phyloP scores from a whole-genome alignment of 2,329 filamentous ascomycete species.

The Myotisia sp. region DNA sequence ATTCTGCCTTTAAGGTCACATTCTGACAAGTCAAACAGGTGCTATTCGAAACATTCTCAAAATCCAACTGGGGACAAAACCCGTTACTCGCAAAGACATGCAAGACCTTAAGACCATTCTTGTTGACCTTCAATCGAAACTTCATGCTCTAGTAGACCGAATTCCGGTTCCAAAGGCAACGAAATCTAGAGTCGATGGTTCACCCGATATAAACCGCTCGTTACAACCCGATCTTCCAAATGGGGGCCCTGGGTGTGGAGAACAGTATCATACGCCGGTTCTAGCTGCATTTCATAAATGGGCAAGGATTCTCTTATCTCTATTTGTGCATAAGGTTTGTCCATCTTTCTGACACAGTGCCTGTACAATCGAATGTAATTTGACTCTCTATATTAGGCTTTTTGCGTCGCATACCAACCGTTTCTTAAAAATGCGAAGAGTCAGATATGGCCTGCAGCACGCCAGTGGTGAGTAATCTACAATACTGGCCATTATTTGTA shows the following conservation, averaged over 20 bases:
- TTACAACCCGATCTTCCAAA: constrained; percentile 22
- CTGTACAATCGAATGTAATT: too few relatives aligned
- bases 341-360: too few relatives aligned
- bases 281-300: constrained; percentile 34
- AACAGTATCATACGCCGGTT: constrained; percentile 31
- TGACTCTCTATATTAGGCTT: constrained; percentile 21
- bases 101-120: constrained; percentile 30
- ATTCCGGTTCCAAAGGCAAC: constrained; percentile 21
- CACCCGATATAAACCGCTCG: constrained; percentile 16
- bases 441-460: constrained; percentile 33
- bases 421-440: constrained; percentile 36
- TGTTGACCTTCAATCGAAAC: constrained; percentile 27
- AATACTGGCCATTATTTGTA: neutral
- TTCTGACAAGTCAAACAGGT: constrained; percentile 16
- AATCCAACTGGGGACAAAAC: constrained; percentile 32
- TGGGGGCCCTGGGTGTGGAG: constrained; percentile 25
- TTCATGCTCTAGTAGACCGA: constrained; percentile 30
- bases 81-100: constrained; percentile 31
- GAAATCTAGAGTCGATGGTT: constrained; percentile 5
- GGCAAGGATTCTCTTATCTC: constrained; percentile 30
- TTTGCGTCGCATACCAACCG: constrained; percentile 35
- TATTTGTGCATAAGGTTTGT: constrained; percentile 32
- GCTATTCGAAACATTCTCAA: constrained; percentile 31
- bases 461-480: constrained; percentile 25
- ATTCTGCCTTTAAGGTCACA: neutral